Evolutionary conservation across 139 green algal genomes (phyloP).

Genomic region (Pleodorina starrii): DNA sequence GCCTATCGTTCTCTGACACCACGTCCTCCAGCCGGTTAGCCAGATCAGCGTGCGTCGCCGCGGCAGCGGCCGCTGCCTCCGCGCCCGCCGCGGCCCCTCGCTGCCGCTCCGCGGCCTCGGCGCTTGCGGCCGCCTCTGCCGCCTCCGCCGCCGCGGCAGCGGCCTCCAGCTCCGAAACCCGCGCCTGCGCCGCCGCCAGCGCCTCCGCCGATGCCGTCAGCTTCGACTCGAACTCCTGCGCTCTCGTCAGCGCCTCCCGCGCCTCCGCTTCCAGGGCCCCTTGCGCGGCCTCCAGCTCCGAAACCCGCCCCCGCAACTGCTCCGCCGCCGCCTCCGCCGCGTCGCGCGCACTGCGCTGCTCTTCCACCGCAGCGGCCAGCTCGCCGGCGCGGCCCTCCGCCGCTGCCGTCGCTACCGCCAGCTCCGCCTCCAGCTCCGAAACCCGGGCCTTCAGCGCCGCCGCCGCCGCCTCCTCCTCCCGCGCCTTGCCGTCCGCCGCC

Average conservation of each 20-base stretch:
- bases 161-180: slow-evolving; percentile 24
- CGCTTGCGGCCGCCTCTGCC: neutral
- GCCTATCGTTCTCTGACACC: neutral
- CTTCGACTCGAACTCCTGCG: neutral
- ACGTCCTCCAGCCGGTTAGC: neutral
- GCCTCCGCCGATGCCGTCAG: neutral
- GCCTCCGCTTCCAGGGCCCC: neutral
- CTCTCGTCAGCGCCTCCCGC: neutral
- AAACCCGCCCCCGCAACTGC: neutral
- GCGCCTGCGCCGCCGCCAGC: slow-evolving; percentile 7
- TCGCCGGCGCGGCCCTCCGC: neutral
- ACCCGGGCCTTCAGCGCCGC: neutral
- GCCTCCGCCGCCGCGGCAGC: neutral
- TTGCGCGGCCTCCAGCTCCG: slow-evolving; percentile 26
- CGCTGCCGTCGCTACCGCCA: neutral
- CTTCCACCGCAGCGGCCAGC: neutral
- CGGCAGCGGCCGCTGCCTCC: neutral
- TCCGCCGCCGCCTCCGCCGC: neutral
- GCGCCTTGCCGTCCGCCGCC: too few species aligned
- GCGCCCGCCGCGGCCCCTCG: neutral
- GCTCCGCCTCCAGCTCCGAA: slow-evolving; percentile 14
- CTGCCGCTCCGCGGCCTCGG: too few species aligned
- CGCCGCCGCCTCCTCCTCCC: neutral
- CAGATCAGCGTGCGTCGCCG: neutral
- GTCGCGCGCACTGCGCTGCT: neutral